These are phyloP conservation scores for Penicillium canariense DNA, from an alignment of 495 filamentous ascomycete genomes.

Conservation along the genomic window DNA sequence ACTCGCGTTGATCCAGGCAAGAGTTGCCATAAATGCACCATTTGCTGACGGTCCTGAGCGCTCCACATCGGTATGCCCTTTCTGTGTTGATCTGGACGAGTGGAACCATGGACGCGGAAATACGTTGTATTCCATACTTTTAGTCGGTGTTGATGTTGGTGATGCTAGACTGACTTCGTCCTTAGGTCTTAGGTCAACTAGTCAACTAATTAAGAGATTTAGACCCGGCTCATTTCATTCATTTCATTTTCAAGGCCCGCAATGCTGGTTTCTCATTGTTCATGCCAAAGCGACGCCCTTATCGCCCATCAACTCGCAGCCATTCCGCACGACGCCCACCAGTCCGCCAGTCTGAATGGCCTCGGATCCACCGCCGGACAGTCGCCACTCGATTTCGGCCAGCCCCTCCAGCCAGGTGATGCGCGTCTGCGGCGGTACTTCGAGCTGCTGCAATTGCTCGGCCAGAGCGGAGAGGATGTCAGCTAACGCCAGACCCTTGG, in stretches of 20 bases:
- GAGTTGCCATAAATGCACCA: neutral
- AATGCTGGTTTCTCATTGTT: neutral
- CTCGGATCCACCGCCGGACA: conserved; percentile 89
- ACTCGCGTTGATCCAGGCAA: neutral
- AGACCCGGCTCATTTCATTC: neutral
- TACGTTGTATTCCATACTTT: too few relatives aligned
- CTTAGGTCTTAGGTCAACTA: neutral
- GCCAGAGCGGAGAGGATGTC: conserved; percentile 85
- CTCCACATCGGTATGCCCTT: conserved; percentile 9
- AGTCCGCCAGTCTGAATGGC: conserved; percentile 86
- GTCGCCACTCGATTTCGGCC: conserved; percentile 86
- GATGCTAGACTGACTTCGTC: neutral
- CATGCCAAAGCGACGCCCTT: conserved; percentile 23
- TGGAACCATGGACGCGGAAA: too few relatives aligned
- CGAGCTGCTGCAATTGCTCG: conserved; percentile 76
- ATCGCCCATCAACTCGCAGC: conserved; percentile 69
- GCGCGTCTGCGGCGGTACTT: conserved; percentile 83
- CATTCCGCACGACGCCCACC: conserved; percentile 83
- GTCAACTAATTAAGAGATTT: neutral
- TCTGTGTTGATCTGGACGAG: neutral
- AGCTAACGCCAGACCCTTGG: conserved; percentile 86
- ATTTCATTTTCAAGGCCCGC: neutral
- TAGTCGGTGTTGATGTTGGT: neutral
- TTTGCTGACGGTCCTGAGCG: neutral
- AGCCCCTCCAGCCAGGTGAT: conserved; percentile 89